Percentiles rank a stretch among this genome's conserved stretches.
Evolutionary conservation across 257 asterid species (phyloP).

Genomic region (Ballota nigra): DNA sequence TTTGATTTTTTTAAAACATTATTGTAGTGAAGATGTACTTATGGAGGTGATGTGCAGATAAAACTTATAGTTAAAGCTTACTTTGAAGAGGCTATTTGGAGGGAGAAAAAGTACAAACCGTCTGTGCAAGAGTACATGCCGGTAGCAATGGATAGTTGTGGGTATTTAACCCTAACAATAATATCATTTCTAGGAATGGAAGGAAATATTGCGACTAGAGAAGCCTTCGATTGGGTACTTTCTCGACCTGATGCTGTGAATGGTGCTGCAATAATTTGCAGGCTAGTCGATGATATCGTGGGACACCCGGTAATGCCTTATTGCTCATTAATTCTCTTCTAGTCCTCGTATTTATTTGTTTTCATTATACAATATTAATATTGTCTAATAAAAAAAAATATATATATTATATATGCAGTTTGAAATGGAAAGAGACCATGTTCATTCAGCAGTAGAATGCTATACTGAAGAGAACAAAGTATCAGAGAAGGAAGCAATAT

Average conservation of each 20-base stretch:
- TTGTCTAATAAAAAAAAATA: no score
- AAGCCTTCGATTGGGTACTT: slow-evolving; percentile 30
- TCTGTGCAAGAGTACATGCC: slow-evolving; percentile 29
- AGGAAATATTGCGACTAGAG: background rate
- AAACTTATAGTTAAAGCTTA: slow-evolving; percentile 7
- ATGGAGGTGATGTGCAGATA: no score
- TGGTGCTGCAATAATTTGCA: slow-evolving; percentile 21
- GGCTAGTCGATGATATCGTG: slow-evolving; percentile 26
- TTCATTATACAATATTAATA: no score
- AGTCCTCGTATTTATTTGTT: no score
- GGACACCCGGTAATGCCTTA: slow-evolving; percentile 21
- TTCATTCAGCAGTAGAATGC: no score
- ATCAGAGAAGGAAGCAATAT: no score
- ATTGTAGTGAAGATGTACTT: no score
- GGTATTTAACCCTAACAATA: slow-evolving; percentile 15
- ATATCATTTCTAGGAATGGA: slow-evolving; percentile 31
- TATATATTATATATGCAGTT: no score
- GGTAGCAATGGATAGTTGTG: slow-evolving; percentile 19
- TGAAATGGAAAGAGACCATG: no score
- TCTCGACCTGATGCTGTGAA: slow-evolving; percentile 15
- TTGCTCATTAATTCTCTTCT: no score
- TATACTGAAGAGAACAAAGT: no score
- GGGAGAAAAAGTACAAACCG: slow-evolving; percentile 26
- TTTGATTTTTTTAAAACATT: no score
- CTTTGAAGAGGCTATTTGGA: slow-evolving; percentile 27